These are phyloP conservation scores for Orbilia oligospora DNA, from an alignment of 2,329 filamentous ascomycete species.

Conservation along the genomic window DNA sequence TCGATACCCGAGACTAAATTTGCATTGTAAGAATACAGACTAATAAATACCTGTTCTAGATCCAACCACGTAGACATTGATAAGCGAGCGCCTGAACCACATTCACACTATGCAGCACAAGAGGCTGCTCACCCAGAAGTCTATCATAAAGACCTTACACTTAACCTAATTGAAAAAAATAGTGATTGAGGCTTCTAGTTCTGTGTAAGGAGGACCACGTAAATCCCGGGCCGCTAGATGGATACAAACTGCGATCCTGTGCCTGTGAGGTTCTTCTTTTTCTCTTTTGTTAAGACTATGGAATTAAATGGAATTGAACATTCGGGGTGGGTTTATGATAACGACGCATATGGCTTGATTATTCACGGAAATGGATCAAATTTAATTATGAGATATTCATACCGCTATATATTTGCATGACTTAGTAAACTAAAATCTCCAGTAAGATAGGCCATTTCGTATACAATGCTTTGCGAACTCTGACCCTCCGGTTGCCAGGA, in stretches of 20 bases:
- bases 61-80: conserved; percentile 2
- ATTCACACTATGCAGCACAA: not conserved
- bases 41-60: not conserved
- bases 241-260: too few species aligned
- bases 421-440: conserved; percentile 15
- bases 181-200: not conserved
- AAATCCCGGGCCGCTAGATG: not conserved
- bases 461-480: conserved; percentile 8
- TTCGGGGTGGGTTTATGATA: not conserved
- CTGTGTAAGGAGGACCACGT: not conserved
- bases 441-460: conserved; percentile 23
- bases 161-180: not conserved
- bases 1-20: too few species aligned
- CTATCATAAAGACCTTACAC: not conserved
- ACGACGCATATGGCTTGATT: not conserved
- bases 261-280: too few species aligned
- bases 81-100: conserved; percentile 12
- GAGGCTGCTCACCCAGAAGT: not conserved
- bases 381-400: not conserved
- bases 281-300: too few species aligned
- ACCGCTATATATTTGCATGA: conserved; percentile 10
- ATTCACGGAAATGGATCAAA: not conserved
- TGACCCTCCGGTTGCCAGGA: conserved; percentile 6
- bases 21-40: too few species aligned
- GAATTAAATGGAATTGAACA: not conserved